These are phyloP conservation scores for Protomyces pachydermus DNA, from an alignment of 1,139 yeast genomes.

Conservation along the genomic window DNA sequence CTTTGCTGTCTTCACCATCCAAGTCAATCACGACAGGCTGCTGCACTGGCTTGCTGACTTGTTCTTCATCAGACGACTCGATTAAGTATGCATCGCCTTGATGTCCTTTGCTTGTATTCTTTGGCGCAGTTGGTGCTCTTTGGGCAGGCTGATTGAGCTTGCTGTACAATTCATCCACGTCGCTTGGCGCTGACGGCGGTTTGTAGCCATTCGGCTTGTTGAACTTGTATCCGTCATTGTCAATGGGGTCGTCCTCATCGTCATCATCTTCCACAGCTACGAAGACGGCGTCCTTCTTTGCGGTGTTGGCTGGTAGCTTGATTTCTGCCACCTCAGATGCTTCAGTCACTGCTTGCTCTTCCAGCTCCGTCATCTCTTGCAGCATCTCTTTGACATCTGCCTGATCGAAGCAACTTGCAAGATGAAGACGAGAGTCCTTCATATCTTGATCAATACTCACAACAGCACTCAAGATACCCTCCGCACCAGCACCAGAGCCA, in stretches of 20 bases:
- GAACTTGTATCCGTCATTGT: constrained; percentile 15
- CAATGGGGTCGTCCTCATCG: constrained; percentile 5
- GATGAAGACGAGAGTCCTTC: constrained; percentile 9
- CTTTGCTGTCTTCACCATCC: constrained; percentile 18
- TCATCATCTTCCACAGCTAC: constrained; percentile 10
- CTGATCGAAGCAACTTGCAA: constrained; percentile 10
- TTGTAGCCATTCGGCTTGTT: constrained; percentile 14
- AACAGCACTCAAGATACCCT: constrained; percentile 27
- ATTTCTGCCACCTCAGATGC: background rate
- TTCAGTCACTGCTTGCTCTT: background rate
- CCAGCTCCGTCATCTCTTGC: constrained; percentile 7
- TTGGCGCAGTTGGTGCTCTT: background rate
- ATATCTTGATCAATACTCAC: constrained; percentile 27
- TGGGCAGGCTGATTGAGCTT: constrained; percentile 12
- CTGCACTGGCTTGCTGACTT: background rate
- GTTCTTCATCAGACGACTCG: constrained; percentile 21
- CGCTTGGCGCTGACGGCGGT: constrained; percentile 10
- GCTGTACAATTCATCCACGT: constrained; percentile 21
- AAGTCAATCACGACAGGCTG: constrained; percentile 4
- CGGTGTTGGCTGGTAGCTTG: background rate
- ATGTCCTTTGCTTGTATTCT: background rate
- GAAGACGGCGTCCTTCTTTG: background rate
- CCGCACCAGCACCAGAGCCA: background rate
- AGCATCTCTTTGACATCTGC: constrained; percentile 9
- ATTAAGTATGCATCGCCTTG: constrained; percentile 5